Evolutionary conservation across 1,284 basidiomycete genomes (phyloP).

Genomic region (Prillingera fragicola): DNA sequence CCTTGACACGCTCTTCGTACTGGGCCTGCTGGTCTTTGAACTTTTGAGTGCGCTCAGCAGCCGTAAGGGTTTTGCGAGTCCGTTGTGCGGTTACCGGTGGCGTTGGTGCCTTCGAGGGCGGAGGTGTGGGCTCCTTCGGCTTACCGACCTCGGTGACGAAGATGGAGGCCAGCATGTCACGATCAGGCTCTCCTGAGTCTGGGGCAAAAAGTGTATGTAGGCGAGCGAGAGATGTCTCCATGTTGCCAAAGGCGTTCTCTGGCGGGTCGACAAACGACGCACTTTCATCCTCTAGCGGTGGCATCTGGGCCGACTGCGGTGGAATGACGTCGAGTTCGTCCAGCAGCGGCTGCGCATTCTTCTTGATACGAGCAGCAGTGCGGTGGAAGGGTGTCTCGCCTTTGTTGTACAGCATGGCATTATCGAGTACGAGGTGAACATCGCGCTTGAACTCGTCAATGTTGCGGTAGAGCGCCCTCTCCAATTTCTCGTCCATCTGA

Average conservation of each 20-base stretch:
- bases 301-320: not conserved
- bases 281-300: not conserved
- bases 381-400: slow-evolving; percentile 67
- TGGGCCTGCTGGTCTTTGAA: slow-evolving; percentile 25
- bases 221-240: slow-evolving; percentile 60
- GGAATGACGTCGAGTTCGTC: slow-evolving; percentile 54
- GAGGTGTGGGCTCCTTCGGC: slow-evolving; percentile 56
- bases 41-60: slow-evolving; percentile 15
- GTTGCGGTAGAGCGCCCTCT: slow-evolving; percentile 70
- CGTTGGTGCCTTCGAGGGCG: slow-evolving; percentile 35
- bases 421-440: slow-evolving; percentile 72
- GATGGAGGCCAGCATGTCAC: slow-evolving; percentile 60
- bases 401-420: slow-evolving; percentile 84
- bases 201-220: slow-evolving; percentile 23
- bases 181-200: slow-evolving; percentile 34
- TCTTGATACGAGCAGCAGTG: slow-evolving; percentile 64
- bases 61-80: slow-evolving; percentile 32
- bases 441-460: slow-evolving; percentile 75
- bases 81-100: slow-evolving; percentile 45
- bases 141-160: slow-evolving; percentile 62
- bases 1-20: slow-evolving; percentile 7
- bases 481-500: slow-evolving; percentile 71
- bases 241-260: slow-evolving; percentile 53
- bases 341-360: slow-evolving; percentile 57
- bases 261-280: not conserved